phyloP scores from a whole-genome alignment of 2,329 filamentous ascomycete species.

The Aspergillus aculeatinus region DNA sequence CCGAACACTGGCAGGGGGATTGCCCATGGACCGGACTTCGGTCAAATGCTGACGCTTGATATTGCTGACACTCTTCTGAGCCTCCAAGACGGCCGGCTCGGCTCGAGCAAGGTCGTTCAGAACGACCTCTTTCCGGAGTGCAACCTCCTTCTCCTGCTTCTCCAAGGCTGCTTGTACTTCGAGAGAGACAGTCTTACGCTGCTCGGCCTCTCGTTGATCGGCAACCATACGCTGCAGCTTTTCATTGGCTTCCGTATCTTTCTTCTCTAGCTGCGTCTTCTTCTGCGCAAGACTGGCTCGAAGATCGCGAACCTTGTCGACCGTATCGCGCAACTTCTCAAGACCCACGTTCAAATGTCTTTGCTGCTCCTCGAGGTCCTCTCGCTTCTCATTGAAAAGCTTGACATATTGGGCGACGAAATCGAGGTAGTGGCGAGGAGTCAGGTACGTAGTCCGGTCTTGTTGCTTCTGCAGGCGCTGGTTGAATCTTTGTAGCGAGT shows the following conservation, averaged over 20 bases:
- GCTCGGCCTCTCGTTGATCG: conserved; percentile 91
- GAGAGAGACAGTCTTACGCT: conserved; percentile 81
- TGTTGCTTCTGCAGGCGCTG: conserved; percentile 85
- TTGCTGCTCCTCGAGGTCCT: conserved; percentile 97
- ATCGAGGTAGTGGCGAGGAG: conserved; percentile 93
- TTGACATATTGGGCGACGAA: conserved; percentile 98
- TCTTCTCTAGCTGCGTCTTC: conserved; percentile 87
- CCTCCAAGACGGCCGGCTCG: conserved; percentile 88
- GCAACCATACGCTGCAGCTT: conserved; percentile 97
- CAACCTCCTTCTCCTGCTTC: conserved; percentile 85
- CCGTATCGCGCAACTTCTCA: conserved; percentile 93
- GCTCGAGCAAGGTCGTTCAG: conserved; percentile 83
- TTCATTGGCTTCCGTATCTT: conserved; percentile 93
- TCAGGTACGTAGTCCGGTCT: conserved; percentile 87
- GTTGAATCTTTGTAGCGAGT: conserved; percentile 90
- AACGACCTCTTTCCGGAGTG: conserved; percentile 78
- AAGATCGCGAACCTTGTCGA: conserved; percentile 93
- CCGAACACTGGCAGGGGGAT: conserved; percentile 84
- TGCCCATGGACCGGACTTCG: conserved; percentile 95
- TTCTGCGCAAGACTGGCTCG: conserved; percentile 89
- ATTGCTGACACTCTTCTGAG: conserved; percentile 94
- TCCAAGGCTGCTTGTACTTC: conserved; percentile 86
- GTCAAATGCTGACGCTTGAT: conserved; percentile 97
- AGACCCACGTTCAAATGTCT: conserved; percentile 97
- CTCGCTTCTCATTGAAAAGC: conserved; percentile 96